Percentiles rank a stretch among this genome's conserved stretches.
These are phyloP conservation scores for Acacia confusa DNA, from an alignment of 306 rosid genomes.

Conservation along the genomic window DNA sequence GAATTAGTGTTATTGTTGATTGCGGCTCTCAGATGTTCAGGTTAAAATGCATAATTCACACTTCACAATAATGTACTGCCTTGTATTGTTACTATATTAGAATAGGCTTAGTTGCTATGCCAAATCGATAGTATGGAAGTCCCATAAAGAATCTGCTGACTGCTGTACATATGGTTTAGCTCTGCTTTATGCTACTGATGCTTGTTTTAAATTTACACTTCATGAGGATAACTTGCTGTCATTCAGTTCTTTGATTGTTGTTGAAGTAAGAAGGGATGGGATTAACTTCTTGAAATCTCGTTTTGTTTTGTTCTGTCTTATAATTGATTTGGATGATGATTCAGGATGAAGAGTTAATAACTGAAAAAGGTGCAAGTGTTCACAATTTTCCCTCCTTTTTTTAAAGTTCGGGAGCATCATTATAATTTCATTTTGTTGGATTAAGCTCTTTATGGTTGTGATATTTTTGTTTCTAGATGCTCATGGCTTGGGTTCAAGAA, in stretches of 20 bases:
- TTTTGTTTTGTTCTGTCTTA: not conserved
- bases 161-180: not conserved
- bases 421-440: not conserved
- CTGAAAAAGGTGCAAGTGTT: not conserved
- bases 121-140: not conserved
- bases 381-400: not conserved
- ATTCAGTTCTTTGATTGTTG: not conserved
- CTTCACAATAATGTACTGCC: not conserved
- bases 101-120: constrained; percentile 9
- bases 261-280: not conserved
- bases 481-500: not conserved
- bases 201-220: not conserved
- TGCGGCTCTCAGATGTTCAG: not conserved
- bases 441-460: not conserved
- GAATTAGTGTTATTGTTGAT: not conserved
- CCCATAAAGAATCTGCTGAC: not conserved
- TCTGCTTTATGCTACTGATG: not conserved
- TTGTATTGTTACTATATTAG: not conserved
- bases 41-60: not conserved
- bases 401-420: not conserved
- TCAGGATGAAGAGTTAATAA: not conserved
- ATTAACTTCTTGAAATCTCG: not conserved
- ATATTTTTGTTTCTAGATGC: not conserved
- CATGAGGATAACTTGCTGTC: not conserved
- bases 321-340: not conserved